Conservation (phyloP, 2,329 filamentous ascomycete genomes). For the Trichoderma sp. region DNA sequence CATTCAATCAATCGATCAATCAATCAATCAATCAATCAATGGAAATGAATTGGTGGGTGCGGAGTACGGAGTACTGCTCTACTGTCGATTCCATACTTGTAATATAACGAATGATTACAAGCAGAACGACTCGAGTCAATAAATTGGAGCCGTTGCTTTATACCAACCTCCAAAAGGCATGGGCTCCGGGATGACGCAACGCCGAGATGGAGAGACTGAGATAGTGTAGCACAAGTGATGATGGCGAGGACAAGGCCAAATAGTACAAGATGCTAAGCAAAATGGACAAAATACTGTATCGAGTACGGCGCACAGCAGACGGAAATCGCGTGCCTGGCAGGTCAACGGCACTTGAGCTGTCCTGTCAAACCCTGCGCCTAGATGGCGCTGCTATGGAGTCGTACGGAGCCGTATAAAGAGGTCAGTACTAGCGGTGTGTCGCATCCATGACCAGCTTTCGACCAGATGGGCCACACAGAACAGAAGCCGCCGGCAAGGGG, state of each 20-base stretch:
- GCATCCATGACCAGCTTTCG: neutral
- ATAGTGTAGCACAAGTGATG: neutral
- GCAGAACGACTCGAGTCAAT: conserved; percentile 7
- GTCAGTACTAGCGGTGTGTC: conserved; percentile 15
- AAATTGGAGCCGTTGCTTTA: neutral
- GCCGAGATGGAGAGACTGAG: neutral
- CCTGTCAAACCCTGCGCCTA: neutral
- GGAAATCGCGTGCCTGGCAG: neutral
- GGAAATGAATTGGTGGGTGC: neutral
- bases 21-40: neutral
- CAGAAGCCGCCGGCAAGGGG: neutral
- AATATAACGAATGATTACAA: neutral
- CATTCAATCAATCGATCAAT: too few species aligned
- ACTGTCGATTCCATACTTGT: neutral
- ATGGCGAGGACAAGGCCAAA: neutral
- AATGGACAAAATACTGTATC: neutral
- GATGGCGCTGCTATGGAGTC: neutral
- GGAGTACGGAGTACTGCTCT: neutral
- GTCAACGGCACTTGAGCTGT: neutral
- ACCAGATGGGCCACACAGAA: neutral
- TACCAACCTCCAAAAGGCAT: neutral
- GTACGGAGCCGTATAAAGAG: neutral
- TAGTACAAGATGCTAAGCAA: neutral
- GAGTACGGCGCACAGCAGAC: too few species aligned
- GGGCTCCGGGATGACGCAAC: conserved; percentile 10